Base-by-base conservation (phyloP, 306 rosid species). In the Corylus heterophylla region DNA sequence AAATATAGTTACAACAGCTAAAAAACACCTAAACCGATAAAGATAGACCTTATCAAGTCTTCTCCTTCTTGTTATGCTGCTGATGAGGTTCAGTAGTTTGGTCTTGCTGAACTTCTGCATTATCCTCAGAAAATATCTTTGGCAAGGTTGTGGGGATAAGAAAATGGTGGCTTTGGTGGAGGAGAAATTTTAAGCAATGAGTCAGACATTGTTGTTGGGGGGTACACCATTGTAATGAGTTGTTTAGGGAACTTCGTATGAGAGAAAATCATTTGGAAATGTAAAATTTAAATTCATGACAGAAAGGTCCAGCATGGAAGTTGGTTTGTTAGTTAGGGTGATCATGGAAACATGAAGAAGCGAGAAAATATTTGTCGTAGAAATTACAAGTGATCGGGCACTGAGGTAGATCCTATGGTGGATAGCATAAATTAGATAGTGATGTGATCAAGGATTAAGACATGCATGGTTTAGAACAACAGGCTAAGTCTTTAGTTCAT, bases 131-230 rank as follows among this genome's bases (percentile, higher is more conserved):
- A 37, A 37, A 37, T 37, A 37, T 37, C 3, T 37, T 37, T 37
- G 42, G 7, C 50, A 31, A 35, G 77, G 64, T 76, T 70, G 27
- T 16, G 18, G 49, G 4, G 18, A 4, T 76, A 76, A 42, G 62
- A 44, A 61, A 25, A 54, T 37, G 4, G 42, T 37, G 42, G 42
- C 42, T 37, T 37, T 37, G 35, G 31, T 54, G 77, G 69, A 18
- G 82, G 50, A 12, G 59, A 55, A 5, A 73, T 56, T 72, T 39
- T 76, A 56, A 31, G 18, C 17, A 45, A n/a, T 48, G 52, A 78
- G 44, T 50, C 31, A 17, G 3, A 18, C 39, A 61, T 61, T 61
- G 67, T 25, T 27, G 3, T 10, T 27, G 4, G 66, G 64, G 17
- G 42, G 45, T 31, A 16, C 45, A 31, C 44, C 45, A 6, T 14